phyloP scores from a whole-genome alignment of 2,329 filamentous ascomycete genomes.

The Claviceps pazoutovae region DNA sequence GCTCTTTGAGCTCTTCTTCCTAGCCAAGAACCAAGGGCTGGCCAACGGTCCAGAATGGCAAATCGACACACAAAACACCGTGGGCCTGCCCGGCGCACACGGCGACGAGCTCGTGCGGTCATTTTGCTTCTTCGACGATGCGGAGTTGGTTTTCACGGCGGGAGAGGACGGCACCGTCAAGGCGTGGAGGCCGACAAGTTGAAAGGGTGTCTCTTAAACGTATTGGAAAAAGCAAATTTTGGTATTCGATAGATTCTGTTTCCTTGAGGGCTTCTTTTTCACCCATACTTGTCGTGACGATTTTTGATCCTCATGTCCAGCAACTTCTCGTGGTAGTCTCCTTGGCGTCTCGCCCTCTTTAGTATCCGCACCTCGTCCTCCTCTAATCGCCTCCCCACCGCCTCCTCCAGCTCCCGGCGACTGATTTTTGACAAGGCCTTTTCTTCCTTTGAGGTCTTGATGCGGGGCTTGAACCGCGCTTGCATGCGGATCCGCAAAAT shows the following conservation, averaged over 20 bases:
- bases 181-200: conserved; percentile 32
- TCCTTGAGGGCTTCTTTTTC: conserved; percentile 5
- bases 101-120: conserved; percentile 49
- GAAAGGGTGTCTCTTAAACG: neutral
- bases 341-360: conserved; percentile 71
- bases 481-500: conserved; percentile 82
- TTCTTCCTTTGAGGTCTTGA: conserved; percentile 69
- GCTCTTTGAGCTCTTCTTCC: conserved; percentile 45
- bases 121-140: conserved; percentile 50
- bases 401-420: conserved; percentile 68
- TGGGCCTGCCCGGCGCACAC: conserved; percentile 48
- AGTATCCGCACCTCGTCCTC: conserved; percentile 78
- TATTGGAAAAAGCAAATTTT: neutral
- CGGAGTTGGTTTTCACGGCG: conserved; percentile 42
- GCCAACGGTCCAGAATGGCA: conserved; percentile 29
- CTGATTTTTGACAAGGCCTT: conserved; percentile 77
- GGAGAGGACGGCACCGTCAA: conserved; percentile 46
- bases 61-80: conserved; percentile 39
- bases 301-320: conserved; percentile 80
- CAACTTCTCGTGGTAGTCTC: conserved; percentile 78
- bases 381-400: conserved; percentile 59
- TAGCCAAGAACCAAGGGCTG: conserved; percentile 29
- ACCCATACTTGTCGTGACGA: conserved; percentile 73
- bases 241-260: neutral
- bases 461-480: conserved; percentile 75